Base-by-base conservation (phyloP, 768 basidiomycete species). In the Lactarius indigo region DNA sequence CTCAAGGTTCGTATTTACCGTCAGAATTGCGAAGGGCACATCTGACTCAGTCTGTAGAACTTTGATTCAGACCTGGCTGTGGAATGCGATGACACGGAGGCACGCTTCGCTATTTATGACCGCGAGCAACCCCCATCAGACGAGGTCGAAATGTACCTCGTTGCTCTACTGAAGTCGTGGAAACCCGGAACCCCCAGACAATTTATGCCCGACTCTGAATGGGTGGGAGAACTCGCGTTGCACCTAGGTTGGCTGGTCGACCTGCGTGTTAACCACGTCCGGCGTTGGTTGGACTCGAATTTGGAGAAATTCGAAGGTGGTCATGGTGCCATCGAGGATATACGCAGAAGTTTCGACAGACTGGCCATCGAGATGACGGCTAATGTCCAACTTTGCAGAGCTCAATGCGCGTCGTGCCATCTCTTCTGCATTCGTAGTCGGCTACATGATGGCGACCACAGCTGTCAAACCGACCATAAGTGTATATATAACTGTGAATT, bases 221-320 rank as follows among this genome's bases (percentile, higher is more conserved):
- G 84, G 83, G 68, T 78, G 4, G 62, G 69, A 1, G 73, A 74
- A 2, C 75, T 88, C 2, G 73, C 75, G 0, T 31, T 60, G 1
- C 76, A 82, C 64, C 75, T 88, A 1, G 74, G 76, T 5, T 62
- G 59, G 2, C 70, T 84, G 6, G 79, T 78, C 13, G 75, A 83
- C 30, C 56, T 75, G 61, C 80, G 87, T 26, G 73, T 84, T 17
- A 71, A 76, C 3, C 82, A 83, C 60, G 84, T 87, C 30, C 73
- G 72, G 3, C 74, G 76, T 61, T 88, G 87, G 87, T 73, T 88
- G n/a, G 73, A 75, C 3, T 73, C 76, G 12, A 88, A 88, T 65
- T 70, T 83, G 9, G 63, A 74, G 1, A 77, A 84, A 0, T 87
- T 88, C 73, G 76, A 79, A 56, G 66, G 61, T 0, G 74, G 73